phyloP scores from a whole-genome alignment of 179 eudicot species.

The Patellifolia procumbens region DNA sequence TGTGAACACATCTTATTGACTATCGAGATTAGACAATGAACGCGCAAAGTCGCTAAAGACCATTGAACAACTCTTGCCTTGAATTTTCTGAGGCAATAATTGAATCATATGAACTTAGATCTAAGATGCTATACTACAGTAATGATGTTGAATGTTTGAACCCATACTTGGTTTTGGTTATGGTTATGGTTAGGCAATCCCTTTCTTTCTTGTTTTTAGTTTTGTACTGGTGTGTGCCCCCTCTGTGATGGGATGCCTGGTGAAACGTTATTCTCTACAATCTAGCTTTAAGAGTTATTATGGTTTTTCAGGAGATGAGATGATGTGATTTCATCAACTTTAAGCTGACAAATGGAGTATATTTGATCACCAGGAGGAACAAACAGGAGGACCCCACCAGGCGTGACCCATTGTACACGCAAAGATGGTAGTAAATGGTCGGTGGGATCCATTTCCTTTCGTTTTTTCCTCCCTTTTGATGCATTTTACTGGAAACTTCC shows the following conservation, averaged over 20 bases:
- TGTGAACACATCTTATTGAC: too few species aligned
- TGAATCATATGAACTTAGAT: not conserved
- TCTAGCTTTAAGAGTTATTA: not conserved
- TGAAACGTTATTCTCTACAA: slow-evolving; percentile 30
- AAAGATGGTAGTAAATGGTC: slow-evolving; percentile 27
- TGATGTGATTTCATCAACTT: slow-evolving; percentile 5
- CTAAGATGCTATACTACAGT: not conserved
- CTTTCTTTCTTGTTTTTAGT: not conserved
- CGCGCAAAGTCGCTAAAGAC: too few species aligned
- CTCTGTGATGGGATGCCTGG: slow-evolving; percentile 28
- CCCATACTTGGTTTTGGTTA: not conserved
- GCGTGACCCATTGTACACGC: slow-evolving; percentile 41
- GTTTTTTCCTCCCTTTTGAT: not conserved
- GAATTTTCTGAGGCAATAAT: not conserved
- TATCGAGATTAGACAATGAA: too few species aligned
- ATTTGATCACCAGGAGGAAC: slow-evolving; percentile 21
- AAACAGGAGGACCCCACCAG: slow-evolving; percentile 5
- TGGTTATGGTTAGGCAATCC: not conserved
- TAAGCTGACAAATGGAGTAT: slow-evolving; percentile 31
- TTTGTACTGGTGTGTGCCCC: not conserved
- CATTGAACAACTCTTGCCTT: not conserved
- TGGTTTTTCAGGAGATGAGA: slow-evolving; percentile 7
- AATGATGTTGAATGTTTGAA: not conserved
- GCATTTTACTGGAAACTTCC: slow-evolving; percentile 15
- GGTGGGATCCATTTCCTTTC: slow-evolving; percentile 26